Evolutionary conservation across 2,329 filamentous ascomycete species (phyloP).

Genomic region (Phyllosticta citrichinensis): DNA sequence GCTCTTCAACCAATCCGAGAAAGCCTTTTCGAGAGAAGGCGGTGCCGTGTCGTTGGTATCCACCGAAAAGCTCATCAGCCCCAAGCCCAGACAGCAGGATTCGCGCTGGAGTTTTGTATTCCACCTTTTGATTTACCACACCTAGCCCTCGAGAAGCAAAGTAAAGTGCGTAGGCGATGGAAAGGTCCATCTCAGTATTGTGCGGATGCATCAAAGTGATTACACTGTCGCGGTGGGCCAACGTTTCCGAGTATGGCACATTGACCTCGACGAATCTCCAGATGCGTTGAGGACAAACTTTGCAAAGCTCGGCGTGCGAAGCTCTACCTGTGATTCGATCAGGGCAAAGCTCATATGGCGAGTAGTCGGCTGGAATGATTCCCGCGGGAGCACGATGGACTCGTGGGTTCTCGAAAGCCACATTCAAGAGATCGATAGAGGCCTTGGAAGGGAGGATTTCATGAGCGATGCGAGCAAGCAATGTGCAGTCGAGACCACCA

Average conservation of each 20-base stretch:
- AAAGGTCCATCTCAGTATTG: constrained; percentile 97
- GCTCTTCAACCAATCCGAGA: constrained; percentile 63
- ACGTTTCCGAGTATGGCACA: constrained; percentile 66
- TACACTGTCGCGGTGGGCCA: constrained; percentile 58
- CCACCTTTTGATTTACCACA: constrained; percentile 21
- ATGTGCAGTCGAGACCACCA: constrained; percentile 84
- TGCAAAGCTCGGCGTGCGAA: constrained; percentile 64
- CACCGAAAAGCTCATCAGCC: constrained; percentile 92
- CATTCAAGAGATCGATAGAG: constrained; percentile 80
- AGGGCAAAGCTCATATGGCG: constrained; percentile 71
- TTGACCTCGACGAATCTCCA: constrained; percentile 88
- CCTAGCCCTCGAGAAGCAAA: constrained; percentile 76
- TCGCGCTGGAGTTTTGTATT: constrained; percentile 61
- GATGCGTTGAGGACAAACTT: constrained; percentile 55
- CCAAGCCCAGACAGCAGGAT: constrained; percentile 87
- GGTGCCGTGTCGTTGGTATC: constrained; percentile 74
- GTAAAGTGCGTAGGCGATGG: constrained; percentile 87
- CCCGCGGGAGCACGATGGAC: constrained; percentile 30
- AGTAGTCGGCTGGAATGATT: constrained; percentile 12
- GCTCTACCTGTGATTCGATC: constrained; percentile 79
- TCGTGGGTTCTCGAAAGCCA: constrained; percentile 92
- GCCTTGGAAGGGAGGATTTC: constrained; percentile 61
- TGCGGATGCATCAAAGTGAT: constrained; percentile 79
- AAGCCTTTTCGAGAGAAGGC: constrained; percentile 65
- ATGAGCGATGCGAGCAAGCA: constrained; percentile 71